Evolutionary conservation across 1,139 yeast genomes (phyloP), one percentile per base, ranked within the genome.

Genomic region (Blastobotrys proliferans): DNA sequence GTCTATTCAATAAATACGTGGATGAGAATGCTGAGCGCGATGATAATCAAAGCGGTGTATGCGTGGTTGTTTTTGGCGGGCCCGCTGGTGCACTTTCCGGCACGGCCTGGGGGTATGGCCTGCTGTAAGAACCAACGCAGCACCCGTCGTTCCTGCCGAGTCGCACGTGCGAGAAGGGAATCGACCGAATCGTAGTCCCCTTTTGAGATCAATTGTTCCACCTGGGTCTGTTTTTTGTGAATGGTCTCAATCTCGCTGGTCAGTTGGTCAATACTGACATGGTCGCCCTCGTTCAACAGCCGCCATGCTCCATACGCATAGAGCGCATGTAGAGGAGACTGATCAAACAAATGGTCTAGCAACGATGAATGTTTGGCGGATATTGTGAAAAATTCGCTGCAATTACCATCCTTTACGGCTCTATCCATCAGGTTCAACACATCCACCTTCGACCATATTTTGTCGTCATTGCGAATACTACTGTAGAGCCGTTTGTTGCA

Each of bases 251-350:
- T 18, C 20, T 38, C 18, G n/a, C 32, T 13, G 3, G n/a, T 11
- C 11, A 35, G 8, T 13, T 26, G n/a, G 25, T 26, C 39, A 5
- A 21, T 25, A 9, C 19, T n/a, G n/a, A n/a, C n/a, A n/a, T n/a
- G n/a, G n/a, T n/a, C 27, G 10, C 16, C 16, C 10, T 21, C 16
- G 2, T n/a, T 22, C 10, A 24, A 18, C 16, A 29, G 13, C 13
- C 32, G 11, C n/a, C 31, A 20, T 11, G 42, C 42, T 10, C 37
- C 18, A 6, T 17, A 19, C n/a, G 37, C 42, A 26, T 38, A 38
- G 13, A 38, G 21, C 6, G 26, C 37, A 16, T 38, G 42, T 26
- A 38, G 18, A 19, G 42, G 37, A 9, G 42, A 38, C 25, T 38
- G 26, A 13, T 14, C 16, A 2, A n/a, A n/a, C 4, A 26, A 24